Conservation (phyloP, 306 rosid genomes). For the Casuarina cunninghamiana region DNA sequence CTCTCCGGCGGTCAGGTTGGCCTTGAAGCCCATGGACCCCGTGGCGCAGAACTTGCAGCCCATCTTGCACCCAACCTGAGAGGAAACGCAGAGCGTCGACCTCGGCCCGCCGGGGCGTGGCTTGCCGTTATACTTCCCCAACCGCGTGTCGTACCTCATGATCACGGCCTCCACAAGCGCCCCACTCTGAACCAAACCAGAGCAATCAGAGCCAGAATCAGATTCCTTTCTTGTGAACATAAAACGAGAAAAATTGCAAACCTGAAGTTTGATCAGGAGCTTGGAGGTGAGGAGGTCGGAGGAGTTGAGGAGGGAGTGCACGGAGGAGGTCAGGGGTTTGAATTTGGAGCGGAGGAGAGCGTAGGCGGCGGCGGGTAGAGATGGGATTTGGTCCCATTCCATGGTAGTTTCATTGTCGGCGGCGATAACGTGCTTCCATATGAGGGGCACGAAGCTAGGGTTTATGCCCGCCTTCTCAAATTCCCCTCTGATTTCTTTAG, state of each 20-base stretch:
- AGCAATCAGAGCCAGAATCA: neutral
- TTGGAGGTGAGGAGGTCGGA: constrained; percentile 72
- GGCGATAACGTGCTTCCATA: constrained; percentile 64
- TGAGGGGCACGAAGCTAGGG: constrained; percentile 51
- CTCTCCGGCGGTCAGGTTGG: constrained; percentile 73
- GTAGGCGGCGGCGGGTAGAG: constrained; percentile 71
- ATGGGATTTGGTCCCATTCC: constrained; percentile 57
- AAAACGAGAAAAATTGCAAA: constrained; percentile 6
- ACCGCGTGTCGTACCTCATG: constrained; percentile 80
- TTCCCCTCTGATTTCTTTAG: constrained; percentile 52
- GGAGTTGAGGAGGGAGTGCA: constrained; percentile 78
- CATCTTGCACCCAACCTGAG: constrained; percentile 99
- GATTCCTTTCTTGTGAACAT: neutral
- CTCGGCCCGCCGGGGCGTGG: constrained; percentile 78
- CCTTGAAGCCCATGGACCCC: constrained; percentile 95
- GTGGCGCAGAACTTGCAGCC: constrained; percentile 98
- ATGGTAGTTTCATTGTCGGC: neutral
- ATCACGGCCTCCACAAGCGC: constrained; percentile 85
- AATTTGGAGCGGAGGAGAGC: constrained; percentile 57
- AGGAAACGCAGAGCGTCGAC: constrained; percentile 85
- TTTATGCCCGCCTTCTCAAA: constrained; percentile 51
- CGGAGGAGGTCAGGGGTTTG: constrained; percentile 70
- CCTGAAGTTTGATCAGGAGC: constrained; percentile 82
- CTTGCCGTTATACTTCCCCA: constrained; percentile 77
- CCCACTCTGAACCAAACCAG: constrained; percentile 48